Conservation (phyloP, 129 eudicot genomes). For the Rutidosis leptorrhynchoides region DNA sequence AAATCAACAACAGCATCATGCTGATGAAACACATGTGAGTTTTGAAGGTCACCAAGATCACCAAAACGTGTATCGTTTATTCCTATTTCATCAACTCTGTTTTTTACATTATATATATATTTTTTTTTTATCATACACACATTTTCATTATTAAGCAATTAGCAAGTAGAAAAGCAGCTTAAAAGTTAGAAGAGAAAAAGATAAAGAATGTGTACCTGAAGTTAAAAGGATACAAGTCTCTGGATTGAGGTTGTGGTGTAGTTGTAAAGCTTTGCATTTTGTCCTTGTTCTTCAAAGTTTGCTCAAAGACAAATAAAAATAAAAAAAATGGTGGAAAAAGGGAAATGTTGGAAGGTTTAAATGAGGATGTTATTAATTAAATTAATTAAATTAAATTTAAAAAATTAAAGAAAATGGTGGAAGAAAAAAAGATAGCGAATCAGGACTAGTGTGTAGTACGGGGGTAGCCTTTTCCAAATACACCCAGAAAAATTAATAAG, state of each 20-base stretch:
- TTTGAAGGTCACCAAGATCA: slow-evolving; percentile 79
- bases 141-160: not conserved
- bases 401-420: not conserved
- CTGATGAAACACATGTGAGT: slow-evolving; percentile 51
- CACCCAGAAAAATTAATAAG: slow-evolving; percentile 28
- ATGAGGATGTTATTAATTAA: not conserved
- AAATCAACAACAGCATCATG: slow-evolving; percentile 74
- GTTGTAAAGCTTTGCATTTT: slow-evolving; percentile 58
- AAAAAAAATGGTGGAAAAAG: not conserved
- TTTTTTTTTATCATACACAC: not conserved
- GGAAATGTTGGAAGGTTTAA: slow-evolving; percentile 29
- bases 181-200: not conserved
- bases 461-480: slow-evolving; percentile 31
- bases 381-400: too few species aligned
- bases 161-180: not conserved
- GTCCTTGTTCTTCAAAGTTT: slow-evolving; percentile 13
- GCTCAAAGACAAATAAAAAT: not conserved
- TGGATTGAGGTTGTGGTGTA: slow-evolving; percentile 20
- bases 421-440: slow-evolving; percentile 7
- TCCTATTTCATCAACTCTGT: slow-evolving; percentile 48
- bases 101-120: not conserved
- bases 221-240: slow-evolving; percentile 51
- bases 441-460: slow-evolving; percentile 40
- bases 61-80: slow-evolving; percentile 40
- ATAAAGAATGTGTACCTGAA: slow-evolving; percentile 35